Percentiles rank a stretch among this genome's conserved stretches.
These are phyloP conservation scores for Lichtheimia ornata DNA, from an alignment of 371 early-diverging fungal genomes.

Conservation along the genomic window DNA sequence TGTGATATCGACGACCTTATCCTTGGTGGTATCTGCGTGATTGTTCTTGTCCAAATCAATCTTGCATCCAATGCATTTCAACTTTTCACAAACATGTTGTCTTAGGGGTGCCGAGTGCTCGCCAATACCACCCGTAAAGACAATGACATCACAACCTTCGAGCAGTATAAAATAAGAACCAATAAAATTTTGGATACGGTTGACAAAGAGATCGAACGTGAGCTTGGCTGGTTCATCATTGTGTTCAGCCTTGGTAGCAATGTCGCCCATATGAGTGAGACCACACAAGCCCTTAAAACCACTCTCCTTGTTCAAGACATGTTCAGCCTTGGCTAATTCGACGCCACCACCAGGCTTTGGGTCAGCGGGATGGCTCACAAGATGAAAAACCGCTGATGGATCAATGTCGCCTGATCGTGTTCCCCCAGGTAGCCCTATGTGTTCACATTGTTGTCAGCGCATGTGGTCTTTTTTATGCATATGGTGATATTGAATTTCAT, in stretches of 20 bases:
- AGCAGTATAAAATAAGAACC: constrained; percentile 34
- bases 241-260: constrained; percentile 11
- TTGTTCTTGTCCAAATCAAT: constrained; percentile 27
- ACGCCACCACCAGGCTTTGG: not conserved
- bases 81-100: constrained; percentile 15
- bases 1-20: constrained; percentile 21
- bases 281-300: constrained; percentile 40
- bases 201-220: constrained; percentile 33
- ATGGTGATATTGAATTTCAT: too few relatives aligned
- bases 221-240: constrained; percentile 21
- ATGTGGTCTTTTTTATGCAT: not conserved
- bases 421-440: constrained; percentile 17
- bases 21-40: constrained; percentile 2
- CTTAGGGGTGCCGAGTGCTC: constrained; percentile 31
- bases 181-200: constrained; percentile 40
- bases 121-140: constrained; percentile 48
- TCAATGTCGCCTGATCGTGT: constrained; percentile 34
- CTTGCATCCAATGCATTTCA: constrained; percentile 24
- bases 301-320: constrained; percentile 37
- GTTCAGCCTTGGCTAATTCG: constrained; percentile 34
- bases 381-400: constrained; percentile 38
- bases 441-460: not conserved
- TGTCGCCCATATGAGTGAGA: constrained; percentile 29
- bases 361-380: constrained; percentile 13
- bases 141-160: constrained; percentile 29